phyloP scores from a whole-genome alignment of 2,329 filamentous ascomycete genomes.

The Colletotrichum chlorophyti region DNA sequence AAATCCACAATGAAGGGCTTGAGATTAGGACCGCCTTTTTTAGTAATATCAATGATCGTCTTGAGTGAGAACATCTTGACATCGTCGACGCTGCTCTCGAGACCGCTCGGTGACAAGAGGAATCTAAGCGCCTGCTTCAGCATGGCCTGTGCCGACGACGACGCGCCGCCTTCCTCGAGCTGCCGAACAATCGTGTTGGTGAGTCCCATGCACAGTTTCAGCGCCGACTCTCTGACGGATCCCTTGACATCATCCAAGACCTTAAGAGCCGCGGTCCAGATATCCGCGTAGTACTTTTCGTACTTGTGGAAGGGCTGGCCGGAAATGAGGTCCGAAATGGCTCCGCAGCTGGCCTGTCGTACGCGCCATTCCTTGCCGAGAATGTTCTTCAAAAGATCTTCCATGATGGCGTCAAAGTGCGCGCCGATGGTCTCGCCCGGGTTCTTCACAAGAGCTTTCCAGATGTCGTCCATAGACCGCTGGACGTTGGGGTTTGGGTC shows the following conservation, averaged over 20 bases:
- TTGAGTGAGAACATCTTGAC: constrained; percentile 84
- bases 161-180: constrained; percentile 77
- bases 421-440: constrained; percentile 76
- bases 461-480: constrained; percentile 96
- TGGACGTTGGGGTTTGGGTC: constrained; percentile 95
- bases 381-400: constrained; percentile 85
- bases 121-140: constrained; percentile 89
- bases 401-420: constrained; percentile 88
- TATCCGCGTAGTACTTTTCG: constrained; percentile 81
- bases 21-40: constrained; percentile 82
- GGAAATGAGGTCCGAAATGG: constrained; percentile 86
- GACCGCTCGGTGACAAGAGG: constrained; percentile 83
- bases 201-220: constrained; percentile 81
- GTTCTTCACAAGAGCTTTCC: constrained; percentile 95
- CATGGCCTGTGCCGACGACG: constrained; percentile 77
- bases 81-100: constrained; percentile 88
- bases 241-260: constrained; percentile 97
- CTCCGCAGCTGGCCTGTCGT: constrained; percentile 89
- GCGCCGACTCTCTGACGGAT: constrained; percentile 81
- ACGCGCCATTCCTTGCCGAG: constrained; percentile 93
- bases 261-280: constrained; percentile 87
- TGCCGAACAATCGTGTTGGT: constrained; percentile 87
- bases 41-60: constrained; percentile 87
- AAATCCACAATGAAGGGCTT: constrained; percentile 83
- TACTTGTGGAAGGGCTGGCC: constrained; percentile 80